phyloP scores from a whole-genome alignment of 768 basidiomycete species.

The Multifurca ochricompacta region DNA sequence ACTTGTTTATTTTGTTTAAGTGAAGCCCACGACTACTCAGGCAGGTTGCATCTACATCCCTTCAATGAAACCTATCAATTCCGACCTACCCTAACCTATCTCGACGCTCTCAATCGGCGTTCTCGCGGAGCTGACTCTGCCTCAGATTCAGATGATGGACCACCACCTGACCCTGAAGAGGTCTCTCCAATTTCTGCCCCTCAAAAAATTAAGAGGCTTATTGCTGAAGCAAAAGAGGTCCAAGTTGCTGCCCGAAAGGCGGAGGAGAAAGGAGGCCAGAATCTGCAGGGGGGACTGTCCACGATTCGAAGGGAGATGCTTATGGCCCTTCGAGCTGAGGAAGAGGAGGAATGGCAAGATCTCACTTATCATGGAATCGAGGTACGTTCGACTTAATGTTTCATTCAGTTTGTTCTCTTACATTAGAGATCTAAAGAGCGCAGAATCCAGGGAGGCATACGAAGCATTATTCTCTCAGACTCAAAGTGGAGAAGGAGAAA shows the following conservation, averaged over 20 bases:
- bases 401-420: neutral
- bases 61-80: slow-evolving; percentile 74
- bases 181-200: slow-evolving; percentile 36
- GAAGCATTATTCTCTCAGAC: slow-evolving; percentile 58
- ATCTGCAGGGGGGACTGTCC: slow-evolving; percentile 60
- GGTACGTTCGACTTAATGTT: slow-evolving; percentile 35
- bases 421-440: slow-evolving; percentile 36
- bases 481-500: no score
- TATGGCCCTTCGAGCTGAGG: slow-evolving; percentile 60
- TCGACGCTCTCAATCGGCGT: slow-evolving; percentile 58
- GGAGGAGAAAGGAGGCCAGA: slow-evolving; percentile 50
- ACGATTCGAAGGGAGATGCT: slow-evolving; percentile 70
- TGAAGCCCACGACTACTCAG: slow-evolving; percentile 31
- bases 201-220: slow-evolving; percentile 53
- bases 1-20: neutral
- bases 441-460: slow-evolving; percentile 48
- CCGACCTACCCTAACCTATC: slow-evolving; percentile 73
- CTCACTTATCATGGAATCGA: slow-evolving; percentile 57
- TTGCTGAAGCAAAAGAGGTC: slow-evolving; percentile 62
- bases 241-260: slow-evolving; percentile 66
- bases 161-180: slow-evolving; percentile 76
- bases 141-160: slow-evolving; percentile 71
- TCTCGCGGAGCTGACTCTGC: slow-evolving; percentile 43
- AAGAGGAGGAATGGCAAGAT: slow-evolving; percentile 70
- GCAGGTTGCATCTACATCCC: slow-evolving; percentile 69